Conservation (phyloP, 2,329 filamentous ascomycete species). For the Leptographium galeiforme region DNA sequence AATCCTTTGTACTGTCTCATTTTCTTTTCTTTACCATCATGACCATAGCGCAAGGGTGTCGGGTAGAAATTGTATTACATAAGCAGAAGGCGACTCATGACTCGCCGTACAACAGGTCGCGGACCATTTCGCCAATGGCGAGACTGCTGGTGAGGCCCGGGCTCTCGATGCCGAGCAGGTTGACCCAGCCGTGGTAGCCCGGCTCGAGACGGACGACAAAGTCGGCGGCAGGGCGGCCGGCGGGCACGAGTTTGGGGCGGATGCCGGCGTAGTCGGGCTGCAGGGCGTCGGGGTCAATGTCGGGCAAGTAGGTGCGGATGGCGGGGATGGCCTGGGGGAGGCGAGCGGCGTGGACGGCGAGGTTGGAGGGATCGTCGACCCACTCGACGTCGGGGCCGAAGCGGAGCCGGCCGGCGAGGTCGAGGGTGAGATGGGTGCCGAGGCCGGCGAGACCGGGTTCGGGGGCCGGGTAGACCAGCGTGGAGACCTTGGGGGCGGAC, state of each 20-base stretch:
- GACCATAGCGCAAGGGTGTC: not conserved
- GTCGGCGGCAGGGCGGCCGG: constrained; percentile 60
- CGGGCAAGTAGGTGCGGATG: constrained; percentile 69
- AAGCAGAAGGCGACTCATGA: not conserved
- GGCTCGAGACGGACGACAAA: constrained; percentile 70
- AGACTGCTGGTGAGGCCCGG: constrained; percentile 78
- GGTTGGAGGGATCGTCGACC: constrained; percentile 58
- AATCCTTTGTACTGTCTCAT: too few species aligned
- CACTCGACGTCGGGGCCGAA: constrained; percentile 96
- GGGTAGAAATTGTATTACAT: not conserved
- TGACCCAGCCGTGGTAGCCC: constrained; percentile 71
- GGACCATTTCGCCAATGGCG: constrained; percentile 71
- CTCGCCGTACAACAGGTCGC: constrained; percentile 29
- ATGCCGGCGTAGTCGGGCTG: constrained; percentile 83
- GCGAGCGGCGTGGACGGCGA: constrained; percentile 50
- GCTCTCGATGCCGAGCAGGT: constrained; percentile 85
- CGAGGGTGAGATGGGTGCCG: constrained; percentile 86
- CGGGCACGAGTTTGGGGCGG: constrained; percentile 57
- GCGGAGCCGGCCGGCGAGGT: constrained; percentile 68
- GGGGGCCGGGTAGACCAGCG: constrained; percentile 79
- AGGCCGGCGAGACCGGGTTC: constrained; percentile 70
- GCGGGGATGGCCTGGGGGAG: constrained; percentile 56
- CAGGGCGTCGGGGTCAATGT: constrained; percentile 52
- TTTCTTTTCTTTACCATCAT: not conserved
- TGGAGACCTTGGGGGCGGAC: constrained; percentile 48